These are phyloP conservation scores for Rhododendron ovatum DNA, from an alignment of 148 eudicot genomes.

Conservation along the genomic window DNA sequence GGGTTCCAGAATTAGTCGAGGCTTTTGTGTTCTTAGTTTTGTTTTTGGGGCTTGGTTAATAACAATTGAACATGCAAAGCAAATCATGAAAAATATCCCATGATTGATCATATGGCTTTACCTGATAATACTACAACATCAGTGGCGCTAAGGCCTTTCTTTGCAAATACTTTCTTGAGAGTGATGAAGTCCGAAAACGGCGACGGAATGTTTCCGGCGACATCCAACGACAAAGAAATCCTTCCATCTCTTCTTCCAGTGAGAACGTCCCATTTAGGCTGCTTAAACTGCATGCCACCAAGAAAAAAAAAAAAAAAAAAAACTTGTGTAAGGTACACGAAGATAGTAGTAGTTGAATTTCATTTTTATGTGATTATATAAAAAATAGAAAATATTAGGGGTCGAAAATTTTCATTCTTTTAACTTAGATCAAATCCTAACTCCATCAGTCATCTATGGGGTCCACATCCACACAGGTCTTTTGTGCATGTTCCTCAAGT, in stretches of 20 bases:
- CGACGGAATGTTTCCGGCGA: conserved; percentile 3
- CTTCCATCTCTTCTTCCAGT: conserved; percentile 24
- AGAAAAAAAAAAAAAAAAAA: too few species aligned
- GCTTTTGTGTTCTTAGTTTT: background rate
- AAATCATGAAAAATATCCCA: too few species aligned
- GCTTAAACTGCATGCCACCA: background rate
- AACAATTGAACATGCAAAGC: too few species aligned
- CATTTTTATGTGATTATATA: too few species aligned
- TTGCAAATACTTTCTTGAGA: conserved; percentile 7
- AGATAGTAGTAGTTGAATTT: too few species aligned
- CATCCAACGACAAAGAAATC: conserved; percentile 3
- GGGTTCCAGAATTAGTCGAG: background rate
- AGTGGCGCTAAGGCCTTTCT: conserved; percentile 1
- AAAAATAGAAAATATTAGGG: too few species aligned
- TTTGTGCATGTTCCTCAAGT: too few species aligned
- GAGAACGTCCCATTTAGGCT: conserved; percentile 14
- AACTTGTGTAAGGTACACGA: too few species aligned
- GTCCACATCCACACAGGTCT: too few species aligned
- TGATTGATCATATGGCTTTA: conserved; percentile 5
- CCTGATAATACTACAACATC: conserved; percentile 43
- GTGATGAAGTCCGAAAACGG: conserved; percentile 10
- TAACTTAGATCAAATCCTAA: background rate
- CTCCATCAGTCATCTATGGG: background rate
- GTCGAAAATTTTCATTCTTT: too few species aligned
- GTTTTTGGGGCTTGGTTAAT: too few species aligned